phyloP scores from a whole-genome alignment of 2,329 filamentous ascomycete genomes.

The Niveomyces coronatus region DNA sequence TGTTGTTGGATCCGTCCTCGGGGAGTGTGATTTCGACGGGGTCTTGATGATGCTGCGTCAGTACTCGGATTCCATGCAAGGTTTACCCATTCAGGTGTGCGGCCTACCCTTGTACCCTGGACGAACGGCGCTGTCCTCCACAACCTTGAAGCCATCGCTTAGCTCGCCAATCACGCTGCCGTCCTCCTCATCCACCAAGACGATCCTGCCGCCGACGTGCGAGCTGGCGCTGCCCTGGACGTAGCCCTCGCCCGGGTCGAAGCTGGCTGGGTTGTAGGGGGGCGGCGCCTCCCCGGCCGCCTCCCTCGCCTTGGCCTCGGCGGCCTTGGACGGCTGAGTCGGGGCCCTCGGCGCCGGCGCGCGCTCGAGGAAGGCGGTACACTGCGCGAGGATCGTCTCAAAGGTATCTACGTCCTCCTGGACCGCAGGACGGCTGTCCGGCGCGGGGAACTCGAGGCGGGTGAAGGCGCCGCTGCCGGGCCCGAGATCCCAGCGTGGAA shows the following conservation, averaged over 20 bases:
- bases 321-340: constrained; percentile 21
- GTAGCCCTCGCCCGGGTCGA: constrained; percentile 70
- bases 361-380: constrained; percentile 87
- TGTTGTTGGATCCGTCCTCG: constrained; percentile 52
- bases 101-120: constrained; percentile 78
- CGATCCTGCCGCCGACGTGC: constrained; percentile 58
- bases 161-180: constrained; percentile 92
- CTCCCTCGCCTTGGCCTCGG: constrained; percentile 28
- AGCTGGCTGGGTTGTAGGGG: constrained; percentile 73
- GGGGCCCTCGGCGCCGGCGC: constrained; percentile 49
- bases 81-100: no score
- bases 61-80: no score
- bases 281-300: constrained; percentile 37
- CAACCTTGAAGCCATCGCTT: constrained; percentile 67
- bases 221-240: constrained; percentile 51
- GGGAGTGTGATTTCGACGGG: constrained; percentile 73
- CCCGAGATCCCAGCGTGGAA: constrained; percentile 89
- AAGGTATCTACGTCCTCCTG: constrained; percentile 95
- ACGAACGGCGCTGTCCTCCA: constrained; percentile 65
- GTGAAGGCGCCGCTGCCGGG: constrained; percentile 86
- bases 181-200: constrained; percentile 90
- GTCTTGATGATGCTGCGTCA: no score
- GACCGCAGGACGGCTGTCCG: constrained; percentile 60
- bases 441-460: constrained; percentile 74
- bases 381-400: constrained; percentile 95